Base-by-base conservation (phyloP, 257 asterid species). In the Solanum neorickii region DNA sequence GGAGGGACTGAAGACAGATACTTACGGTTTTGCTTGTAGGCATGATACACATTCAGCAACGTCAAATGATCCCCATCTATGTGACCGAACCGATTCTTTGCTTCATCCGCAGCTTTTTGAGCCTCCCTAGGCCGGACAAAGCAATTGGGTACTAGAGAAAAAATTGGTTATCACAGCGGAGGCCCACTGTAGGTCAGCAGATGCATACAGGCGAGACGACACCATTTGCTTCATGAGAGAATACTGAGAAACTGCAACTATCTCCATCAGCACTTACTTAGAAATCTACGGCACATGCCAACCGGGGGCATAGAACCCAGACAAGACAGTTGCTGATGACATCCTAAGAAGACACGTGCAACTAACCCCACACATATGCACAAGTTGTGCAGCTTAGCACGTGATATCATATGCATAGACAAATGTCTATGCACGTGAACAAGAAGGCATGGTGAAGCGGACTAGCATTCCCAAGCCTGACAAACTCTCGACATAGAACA, bases 131-230 rank as follows among this genome's bases (percentile, higher is more conserved):
- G 99, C 98, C 99, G 98, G 95, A 97, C 89, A 94, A 97, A 97
- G 99, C 99, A 97, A 93, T 97, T 97, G 94, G 99, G 99, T 95
- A 96, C 99, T 97, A 96, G 93, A 96, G 97, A 97, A 96, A 95
- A 94, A 97, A 97, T 90, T 93, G 94, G 94, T 94, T 90, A 97
- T 95, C 98, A 97, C 99, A 97, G 99, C 92, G 93, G 98, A 94
- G 98, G 99, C 94, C 99, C 99, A 95, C 91, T 94, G 99, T 90
- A 94, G 99, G 99, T 95, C 99, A 97, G 98, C 98, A 96, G 98
- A 97, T 94, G 97, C 95, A 95, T 93, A 95, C 93, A 95, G 98
- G 98, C 98, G 94, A 95, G 98, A 94, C 91, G 94, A 95, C 94
- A 95, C 94, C 99, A 96, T 94, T 93, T 94, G 96, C 99, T 95